A percentile compares a stretch with the other conserved stretches of the same genome.
These are phyloP conservation scores for Fusarium nurragi DNA, from an alignment of 2,329 filamentous ascomycete genomes.

Conservation along the genomic window DNA sequence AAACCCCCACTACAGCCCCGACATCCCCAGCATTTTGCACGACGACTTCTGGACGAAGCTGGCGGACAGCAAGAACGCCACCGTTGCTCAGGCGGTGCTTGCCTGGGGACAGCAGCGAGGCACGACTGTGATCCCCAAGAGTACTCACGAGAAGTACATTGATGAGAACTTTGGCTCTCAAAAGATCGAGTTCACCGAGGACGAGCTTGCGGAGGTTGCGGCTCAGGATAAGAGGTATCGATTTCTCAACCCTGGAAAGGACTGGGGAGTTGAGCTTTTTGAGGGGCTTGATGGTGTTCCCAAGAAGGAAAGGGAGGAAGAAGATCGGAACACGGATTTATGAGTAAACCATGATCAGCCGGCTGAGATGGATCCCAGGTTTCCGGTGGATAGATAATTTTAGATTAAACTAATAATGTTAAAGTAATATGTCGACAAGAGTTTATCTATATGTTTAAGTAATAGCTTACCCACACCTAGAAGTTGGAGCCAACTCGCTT, in stretches of 20 bases:
- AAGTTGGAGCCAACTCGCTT: no score
- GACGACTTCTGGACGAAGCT: constrained; percentile 35
- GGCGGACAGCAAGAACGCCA: constrained; percentile 34
- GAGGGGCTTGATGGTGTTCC: constrained; percentile 51
- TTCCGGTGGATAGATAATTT: background rate
- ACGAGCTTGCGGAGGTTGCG: constrained; percentile 49
- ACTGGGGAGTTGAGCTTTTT: constrained; percentile 54
- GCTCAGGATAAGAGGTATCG: constrained; percentile 46
- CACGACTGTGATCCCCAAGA: constrained; percentile 37
- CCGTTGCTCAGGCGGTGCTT: constrained; percentile 34
- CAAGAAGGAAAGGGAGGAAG: constrained; percentile 12
- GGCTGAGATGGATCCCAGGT: background rate
- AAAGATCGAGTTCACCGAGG: constrained; percentile 18
- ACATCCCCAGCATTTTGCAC: constrained; percentile 28
- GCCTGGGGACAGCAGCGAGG: constrained; percentile 38
- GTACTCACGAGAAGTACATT: constrained; percentile 31
- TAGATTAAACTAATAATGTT: background rate
- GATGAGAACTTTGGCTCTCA: constrained; percentile 34
- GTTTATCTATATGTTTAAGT: background rate
- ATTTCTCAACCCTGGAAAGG: constrained; percentile 51
- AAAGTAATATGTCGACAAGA: background rate
- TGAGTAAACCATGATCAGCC: background rate
- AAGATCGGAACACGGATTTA: constrained; percentile 21
- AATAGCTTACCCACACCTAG: background rate
- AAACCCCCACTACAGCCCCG: constrained; percentile 35